phyloP scores from a whole-genome alignment of 306 rosid species.

The Cotoneaster glaucophyllus region DNA sequence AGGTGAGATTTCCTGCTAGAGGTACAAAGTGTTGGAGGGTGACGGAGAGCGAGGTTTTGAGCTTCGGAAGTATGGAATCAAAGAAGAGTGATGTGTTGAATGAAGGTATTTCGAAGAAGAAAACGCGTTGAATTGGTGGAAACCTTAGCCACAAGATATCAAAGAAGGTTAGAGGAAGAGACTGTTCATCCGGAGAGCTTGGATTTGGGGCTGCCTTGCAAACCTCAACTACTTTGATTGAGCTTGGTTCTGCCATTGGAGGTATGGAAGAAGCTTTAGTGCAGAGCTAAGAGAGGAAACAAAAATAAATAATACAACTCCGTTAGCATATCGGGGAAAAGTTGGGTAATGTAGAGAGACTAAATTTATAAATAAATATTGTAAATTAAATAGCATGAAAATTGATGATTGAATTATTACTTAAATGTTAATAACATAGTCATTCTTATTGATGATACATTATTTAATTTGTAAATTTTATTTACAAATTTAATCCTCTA shows the following conservation, averaged over 20 bases:
- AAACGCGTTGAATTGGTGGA: conserved; percentile 14
- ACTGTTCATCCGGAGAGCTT: too few relatives aligned
- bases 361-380: too few relatives aligned
- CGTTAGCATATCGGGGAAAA: too few relatives aligned
- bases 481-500: too few relatives aligned
- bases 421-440: too few relatives aligned
- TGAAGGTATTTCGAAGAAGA: conserved; percentile 6
- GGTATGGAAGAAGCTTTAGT: not conserved
- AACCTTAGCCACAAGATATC: conserved; percentile 24
- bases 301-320: too few relatives aligned
- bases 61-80: conserved; percentile 6
- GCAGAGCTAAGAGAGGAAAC: too few relatives aligned
- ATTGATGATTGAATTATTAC: too few relatives aligned
- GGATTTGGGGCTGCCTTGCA: not conserved
- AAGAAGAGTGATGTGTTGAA: not conserved
- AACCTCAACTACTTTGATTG: not conserved
- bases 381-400: accelerated
- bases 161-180: conserved; percentile 22
- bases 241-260: not conserved
- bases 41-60: conserved; percentile 18
- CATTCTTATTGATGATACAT: too few relatives aligned
- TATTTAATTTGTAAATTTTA: too few relatives aligned
- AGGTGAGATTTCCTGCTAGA: conserved; percentile 14
- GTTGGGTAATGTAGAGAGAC: too few relatives aligned
- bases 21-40: conserved; percentile 16